These are phyloP conservation scores for Clathrus columnatus DNA, from an alignment of 768 basidiomycete genomes.

Conservation along the genomic window DNA sequence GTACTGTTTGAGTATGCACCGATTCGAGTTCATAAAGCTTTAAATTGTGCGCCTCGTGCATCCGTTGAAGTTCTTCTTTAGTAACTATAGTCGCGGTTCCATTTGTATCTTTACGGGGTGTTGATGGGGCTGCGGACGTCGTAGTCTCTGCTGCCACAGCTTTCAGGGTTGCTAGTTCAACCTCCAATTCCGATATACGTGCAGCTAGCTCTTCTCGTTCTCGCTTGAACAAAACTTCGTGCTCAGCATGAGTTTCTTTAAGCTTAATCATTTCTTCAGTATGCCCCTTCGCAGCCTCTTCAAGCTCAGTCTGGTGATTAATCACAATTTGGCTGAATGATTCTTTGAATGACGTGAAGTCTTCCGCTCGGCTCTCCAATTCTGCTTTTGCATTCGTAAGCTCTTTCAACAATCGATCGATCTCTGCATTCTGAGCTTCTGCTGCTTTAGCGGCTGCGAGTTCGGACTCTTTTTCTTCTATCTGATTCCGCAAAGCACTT, in stretches of 20 bases:
- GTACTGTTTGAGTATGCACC: slow-evolving; percentile 51
- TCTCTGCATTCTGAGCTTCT: slow-evolving; percentile 45
- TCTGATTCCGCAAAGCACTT: slow-evolving; percentile 48
- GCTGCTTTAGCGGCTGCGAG: slow-evolving; percentile 33
- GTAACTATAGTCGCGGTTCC: slow-evolving; percentile 45
- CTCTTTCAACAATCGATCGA: slow-evolving; percentile 48
- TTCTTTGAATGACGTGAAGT: slow-evolving; percentile 58
- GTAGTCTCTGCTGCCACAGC: slow-evolving; percentile 45
- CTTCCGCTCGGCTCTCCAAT: slow-evolving; percentile 52
- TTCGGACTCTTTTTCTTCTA: slow-evolving; percentile 45
- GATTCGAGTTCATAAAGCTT: slow-evolving; percentile 70
- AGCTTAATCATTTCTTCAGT: slow-evolving; percentile 64
- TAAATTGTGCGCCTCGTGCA: slow-evolving; percentile 80
- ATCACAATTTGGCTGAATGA: slow-evolving; percentile 62
- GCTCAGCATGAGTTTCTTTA: slow-evolving; percentile 49
- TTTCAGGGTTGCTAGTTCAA: slow-evolving; percentile 59
- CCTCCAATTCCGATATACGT: slow-evolving; percentile 66
- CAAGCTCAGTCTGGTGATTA: slow-evolving; percentile 64
- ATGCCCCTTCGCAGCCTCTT: slow-evolving; percentile 60
- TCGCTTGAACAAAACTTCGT: slow-evolving; percentile 43
- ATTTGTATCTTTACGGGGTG: slow-evolving; percentile 28
- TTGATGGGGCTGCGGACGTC: slow-evolving; percentile 40
- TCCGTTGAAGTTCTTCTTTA: slow-evolving; percentile 65
- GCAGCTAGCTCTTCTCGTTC: slow-evolving; percentile 57
- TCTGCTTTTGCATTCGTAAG: slow-evolving; percentile 62